A percentile compares a stretch with the other conserved stretches of the same genome.
Conservation (phyloP, 2,329 filamentous ascomycete genomes). For the Didymella pinodella region DNA sequence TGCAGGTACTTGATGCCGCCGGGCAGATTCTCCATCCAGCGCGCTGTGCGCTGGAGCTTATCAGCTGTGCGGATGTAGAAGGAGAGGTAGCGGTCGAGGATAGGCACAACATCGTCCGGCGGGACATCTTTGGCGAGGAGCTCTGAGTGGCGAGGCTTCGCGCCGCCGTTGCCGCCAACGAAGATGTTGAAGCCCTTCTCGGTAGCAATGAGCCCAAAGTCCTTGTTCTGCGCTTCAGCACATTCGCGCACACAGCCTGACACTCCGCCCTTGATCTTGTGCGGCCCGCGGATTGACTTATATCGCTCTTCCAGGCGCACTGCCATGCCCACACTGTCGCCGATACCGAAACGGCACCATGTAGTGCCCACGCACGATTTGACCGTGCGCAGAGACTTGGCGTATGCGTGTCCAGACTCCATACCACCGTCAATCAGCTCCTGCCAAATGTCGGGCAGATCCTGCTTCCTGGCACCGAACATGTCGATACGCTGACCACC, state of each 20-base stretch:
- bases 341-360: slow-evolving; percentile 89
- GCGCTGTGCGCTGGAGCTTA: slow-evolving; percentile 85
- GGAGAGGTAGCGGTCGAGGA: slow-evolving; percentile 87
- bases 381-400: slow-evolving; percentile 85
- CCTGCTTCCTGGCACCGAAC: slow-evolving; percentile 90
- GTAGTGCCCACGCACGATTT: slow-evolving; percentile 92
- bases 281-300: slow-evolving; percentile 86
- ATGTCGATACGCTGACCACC: slow-evolving; percentile 91
- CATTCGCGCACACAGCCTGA: slow-evolving; percentile 93
- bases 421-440: slow-evolving; percentile 82
- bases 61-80: slow-evolving; percentile 95
- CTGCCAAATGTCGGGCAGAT: slow-evolving; percentile 82
- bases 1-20: slow-evolving; percentile 84
- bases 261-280: slow-evolving; percentile 91
- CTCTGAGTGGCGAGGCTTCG: slow-evolving; percentile 82
- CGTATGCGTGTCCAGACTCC: slow-evolving; percentile 91
- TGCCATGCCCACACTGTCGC: slow-evolving; percentile 90
- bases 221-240: slow-evolving; percentile 90
- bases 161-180: slow-evolving; percentile 87
- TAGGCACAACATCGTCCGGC: slow-evolving; percentile 80
- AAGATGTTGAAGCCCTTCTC: slow-evolving; percentile 95
- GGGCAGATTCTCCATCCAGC: slow-evolving; percentile 85
- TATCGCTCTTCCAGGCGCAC: slow-evolving; percentile 88
- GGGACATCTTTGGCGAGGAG: slow-evolving; percentile 86
- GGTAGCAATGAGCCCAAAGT: slow-evolving; percentile 90